These are phyloP conservation scores for Phytopythium ostracodes DNA, from an alignment of 352 stramenopile genomes.

Conservation along the genomic window DNA sequence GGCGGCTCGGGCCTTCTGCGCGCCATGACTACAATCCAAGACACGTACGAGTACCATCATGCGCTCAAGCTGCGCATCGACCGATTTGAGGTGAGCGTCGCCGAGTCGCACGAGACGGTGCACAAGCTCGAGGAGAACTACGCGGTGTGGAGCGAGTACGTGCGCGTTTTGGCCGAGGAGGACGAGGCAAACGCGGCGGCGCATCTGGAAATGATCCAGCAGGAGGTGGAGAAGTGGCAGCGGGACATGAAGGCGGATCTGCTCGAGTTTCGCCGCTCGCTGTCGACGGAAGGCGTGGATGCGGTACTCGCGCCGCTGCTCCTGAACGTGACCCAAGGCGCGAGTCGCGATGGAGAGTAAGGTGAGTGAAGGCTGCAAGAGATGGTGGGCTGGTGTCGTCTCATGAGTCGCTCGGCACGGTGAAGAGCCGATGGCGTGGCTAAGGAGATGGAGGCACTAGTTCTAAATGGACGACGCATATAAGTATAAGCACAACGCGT, in stretches of 20 bases:
- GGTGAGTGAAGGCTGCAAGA: neutral
- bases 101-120: slow-evolving; percentile 61
- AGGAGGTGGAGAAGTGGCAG: slow-evolving; percentile 71
- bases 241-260: slow-evolving; percentile 68
- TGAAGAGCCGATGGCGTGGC: neutral
- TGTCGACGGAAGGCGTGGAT: slow-evolving; percentile 52
- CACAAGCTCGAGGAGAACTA: slow-evolving; percentile 68
- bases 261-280: slow-evolving; percentile 50
- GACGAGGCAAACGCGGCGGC: slow-evolving; percentile 55
- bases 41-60: slow-evolving; percentile 63
- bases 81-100: slow-evolving; percentile 59
- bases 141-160: slow-evolving; percentile 67
- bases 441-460: neutral
- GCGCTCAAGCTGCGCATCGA: slow-evolving; percentile 49
- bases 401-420: neutral
- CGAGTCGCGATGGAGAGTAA: neutral
- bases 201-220: slow-evolving; percentile 64
- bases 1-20: slow-evolving; percentile 45
- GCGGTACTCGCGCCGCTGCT: slow-evolving; percentile 36
- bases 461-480: neutral
- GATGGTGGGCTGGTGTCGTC: neutral
- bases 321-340: slow-evolving; percentile 16
- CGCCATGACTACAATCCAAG: slow-evolving; percentile 41
- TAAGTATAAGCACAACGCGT: neutral
- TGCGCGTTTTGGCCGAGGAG: slow-evolving; percentile 61